Conservation (phyloP, 75 land plant species). For the Pinus taeda region DNA sequence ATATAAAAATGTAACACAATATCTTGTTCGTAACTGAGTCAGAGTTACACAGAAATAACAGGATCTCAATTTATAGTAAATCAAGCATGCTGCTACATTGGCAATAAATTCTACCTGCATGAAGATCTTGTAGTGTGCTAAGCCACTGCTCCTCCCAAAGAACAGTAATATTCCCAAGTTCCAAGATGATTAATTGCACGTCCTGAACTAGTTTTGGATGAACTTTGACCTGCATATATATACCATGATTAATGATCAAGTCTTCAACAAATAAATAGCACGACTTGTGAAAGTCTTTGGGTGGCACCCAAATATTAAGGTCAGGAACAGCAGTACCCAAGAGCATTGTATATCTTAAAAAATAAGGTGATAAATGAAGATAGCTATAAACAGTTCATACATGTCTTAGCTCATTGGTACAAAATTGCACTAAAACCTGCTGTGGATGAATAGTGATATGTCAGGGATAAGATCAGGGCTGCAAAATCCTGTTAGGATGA, state of each 20-base stretch:
- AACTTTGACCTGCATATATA: constrained; percentile 63
- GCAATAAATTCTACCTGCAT: constrained; percentile 48
- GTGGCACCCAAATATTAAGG: too few species aligned
- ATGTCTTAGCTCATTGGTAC: too few species aligned
- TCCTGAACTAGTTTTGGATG: constrained; percentile 91
- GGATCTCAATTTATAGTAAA: too few species aligned
- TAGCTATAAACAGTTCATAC: too few species aligned
- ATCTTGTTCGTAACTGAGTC: background rate
- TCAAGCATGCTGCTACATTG: too few species aligned
- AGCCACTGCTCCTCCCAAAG: constrained; percentile 99
- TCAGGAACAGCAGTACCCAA: background rate
- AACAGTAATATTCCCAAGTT: constrained; percentile 85
- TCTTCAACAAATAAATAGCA: too few species aligned
- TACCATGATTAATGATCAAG: background rate
- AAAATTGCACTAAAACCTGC: too few species aligned
- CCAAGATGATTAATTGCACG: constrained; percentile 81
- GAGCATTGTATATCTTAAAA: background rate
- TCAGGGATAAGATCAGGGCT: too few species aligned
- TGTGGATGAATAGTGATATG: too few species aligned
- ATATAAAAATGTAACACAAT: background rate
- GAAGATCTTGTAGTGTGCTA: constrained; percentile 98
- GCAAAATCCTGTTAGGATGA: too few species aligned
- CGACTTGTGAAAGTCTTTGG: too few species aligned
- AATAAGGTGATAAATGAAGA: too few species aligned
- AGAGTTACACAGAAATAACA: background rate